phyloP scores from a whole-genome alignment of 2,329 filamentous ascomycete genomes.

The Eutypella sp. region DNA sequence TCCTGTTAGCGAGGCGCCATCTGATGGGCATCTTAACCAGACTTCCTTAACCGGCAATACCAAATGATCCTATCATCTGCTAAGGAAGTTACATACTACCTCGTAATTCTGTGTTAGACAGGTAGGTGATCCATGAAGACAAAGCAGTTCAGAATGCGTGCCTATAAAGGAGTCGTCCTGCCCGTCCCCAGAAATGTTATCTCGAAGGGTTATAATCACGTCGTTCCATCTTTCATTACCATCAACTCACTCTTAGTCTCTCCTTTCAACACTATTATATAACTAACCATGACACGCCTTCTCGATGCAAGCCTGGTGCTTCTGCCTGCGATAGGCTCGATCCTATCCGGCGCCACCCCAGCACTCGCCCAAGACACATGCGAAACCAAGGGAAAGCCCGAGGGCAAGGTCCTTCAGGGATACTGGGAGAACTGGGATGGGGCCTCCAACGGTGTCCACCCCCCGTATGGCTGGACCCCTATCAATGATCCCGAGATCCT shows the following conservation, averaged over 20 bases:
- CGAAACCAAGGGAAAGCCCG: slow-evolving; percentile 26
- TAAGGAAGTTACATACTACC: not conserved
- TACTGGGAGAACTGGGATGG: slow-evolving; percentile 36
- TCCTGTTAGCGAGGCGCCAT: not conserved
- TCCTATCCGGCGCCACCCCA: slow-evolving; percentile 4
- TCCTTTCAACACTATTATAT: not conserved
- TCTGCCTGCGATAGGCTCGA: not conserved
- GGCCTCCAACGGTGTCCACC: slow-evolving; percentile 27
- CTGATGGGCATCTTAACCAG: not conserved
- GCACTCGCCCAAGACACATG: slow-evolving; percentile 19
- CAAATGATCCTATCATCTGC: no score
- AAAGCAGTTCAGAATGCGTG: not conserved
- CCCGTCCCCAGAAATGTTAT: not conserved
- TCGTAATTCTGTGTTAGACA: not conserved
- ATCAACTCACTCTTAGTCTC: not conserved
- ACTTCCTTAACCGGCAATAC: no score
- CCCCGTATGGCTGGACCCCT: slow-evolving; percentile 28
- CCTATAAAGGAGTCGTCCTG: not conserved
- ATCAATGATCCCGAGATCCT: slow-evolving; percentile 25
- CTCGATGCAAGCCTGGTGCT: not conserved
- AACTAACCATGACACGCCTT: not conserved
- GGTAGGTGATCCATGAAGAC: not conserved
- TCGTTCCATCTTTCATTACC: not conserved
- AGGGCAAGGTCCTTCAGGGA: slow-evolving; percentile 29
- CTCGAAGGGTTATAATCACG: not conserved